Conservation (phyloP, 345 rosid genomes). For the Brassica rapa region DNA sequence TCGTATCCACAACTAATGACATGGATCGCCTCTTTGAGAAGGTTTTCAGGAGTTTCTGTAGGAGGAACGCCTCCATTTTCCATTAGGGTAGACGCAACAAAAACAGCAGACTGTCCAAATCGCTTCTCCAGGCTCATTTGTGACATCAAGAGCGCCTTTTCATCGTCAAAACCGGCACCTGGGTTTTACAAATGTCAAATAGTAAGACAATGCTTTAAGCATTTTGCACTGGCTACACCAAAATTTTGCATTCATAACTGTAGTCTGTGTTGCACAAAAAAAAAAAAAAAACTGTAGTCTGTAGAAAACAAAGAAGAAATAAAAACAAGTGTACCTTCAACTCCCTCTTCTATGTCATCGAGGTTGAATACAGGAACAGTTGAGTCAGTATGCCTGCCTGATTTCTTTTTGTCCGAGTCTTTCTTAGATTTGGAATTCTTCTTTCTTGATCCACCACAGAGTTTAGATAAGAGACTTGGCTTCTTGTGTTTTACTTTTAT, state of each 20-base stretch:
- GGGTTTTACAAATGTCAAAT: conserved; percentile 21
- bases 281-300: too few relatives aligned
- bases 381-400: conserved; percentile 82
- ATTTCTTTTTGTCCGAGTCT: conserved; percentile 81
- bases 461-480: conserved; percentile 71
- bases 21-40: conserved; percentile 95
- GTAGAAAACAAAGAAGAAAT: neutral
- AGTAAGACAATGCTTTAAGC: neutral
- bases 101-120: conserved; percentile 89
- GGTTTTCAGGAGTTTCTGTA: conserved; percentile 86
- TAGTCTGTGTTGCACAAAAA: neutral
- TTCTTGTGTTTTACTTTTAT: conserved; percentile 80
- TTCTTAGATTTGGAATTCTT: conserved; percentile 72
- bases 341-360: conserved; percentile 97
- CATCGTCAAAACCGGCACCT: conserved; percentile 99
- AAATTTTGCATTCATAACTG: neutral
- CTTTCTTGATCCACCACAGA: conserved; percentile 87
- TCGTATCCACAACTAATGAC: conserved; percentile 97
- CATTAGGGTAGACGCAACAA: conserved; percentile 94
- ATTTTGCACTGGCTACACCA: neutral
- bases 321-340: conserved; percentile 64
- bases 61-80: conserved; percentile 96
- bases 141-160: conserved; percentile 86
- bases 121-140: conserved; percentile 95
- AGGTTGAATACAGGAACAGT: conserved; percentile 88